Percentiles rank a stretch among this genome's conserved stretches.
Evolutionary conservation across 2,329 filamentous ascomycete species (phyloP).

Genomic region (Cercospora beticola): DNA sequence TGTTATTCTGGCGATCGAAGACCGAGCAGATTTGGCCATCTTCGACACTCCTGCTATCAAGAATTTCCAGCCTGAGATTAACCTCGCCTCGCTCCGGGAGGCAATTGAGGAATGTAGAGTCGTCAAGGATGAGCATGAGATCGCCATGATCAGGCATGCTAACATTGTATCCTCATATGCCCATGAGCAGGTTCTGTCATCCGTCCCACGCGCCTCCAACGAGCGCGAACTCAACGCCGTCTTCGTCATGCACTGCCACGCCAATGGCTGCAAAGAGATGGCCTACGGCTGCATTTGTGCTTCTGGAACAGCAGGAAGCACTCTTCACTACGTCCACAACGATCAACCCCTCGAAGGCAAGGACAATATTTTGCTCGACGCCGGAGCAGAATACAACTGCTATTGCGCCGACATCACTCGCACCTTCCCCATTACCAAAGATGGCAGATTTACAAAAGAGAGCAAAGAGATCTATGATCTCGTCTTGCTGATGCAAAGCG

Average conservation of each 20-base stretch:
- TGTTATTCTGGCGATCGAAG: constrained; percentile 72
- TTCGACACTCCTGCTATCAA: constrained; percentile 61
- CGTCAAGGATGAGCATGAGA: constrained; percentile 80
- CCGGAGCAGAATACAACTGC: constrained; percentile 60
- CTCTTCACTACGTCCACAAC: constrained; percentile 84
- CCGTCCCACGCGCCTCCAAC: constrained; percentile 64
- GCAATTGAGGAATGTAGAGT: constrained; percentile 81
- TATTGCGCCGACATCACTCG: constrained; percentile 68
- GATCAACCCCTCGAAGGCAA: constrained; percentile 67
- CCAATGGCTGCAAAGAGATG: constrained; percentile 74
- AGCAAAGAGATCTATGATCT: constrained; percentile 59
- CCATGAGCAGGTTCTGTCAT: constrained; percentile 68
- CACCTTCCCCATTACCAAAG: constrained; percentile 71
- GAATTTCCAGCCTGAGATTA: constrained; percentile 64
- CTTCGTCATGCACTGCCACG: constrained; percentile 75
- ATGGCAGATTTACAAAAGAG: constrained; percentile 67
- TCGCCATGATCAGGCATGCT: constrained; percentile 77
- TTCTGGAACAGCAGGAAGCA: constrained; percentile 74
- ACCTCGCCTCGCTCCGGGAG: constrained; percentile 55
- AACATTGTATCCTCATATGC: constrained; percentile 77
- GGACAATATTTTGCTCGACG: constrained; percentile 79
- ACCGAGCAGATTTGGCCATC: constrained; percentile 58
- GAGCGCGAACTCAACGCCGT: constrained; percentile 81
- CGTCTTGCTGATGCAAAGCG: constrained; percentile 82
- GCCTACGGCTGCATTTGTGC: constrained; percentile 87